Base-by-base conservation (phyloP, 106 monocot genomes). In the Acorus calamus region DNA sequence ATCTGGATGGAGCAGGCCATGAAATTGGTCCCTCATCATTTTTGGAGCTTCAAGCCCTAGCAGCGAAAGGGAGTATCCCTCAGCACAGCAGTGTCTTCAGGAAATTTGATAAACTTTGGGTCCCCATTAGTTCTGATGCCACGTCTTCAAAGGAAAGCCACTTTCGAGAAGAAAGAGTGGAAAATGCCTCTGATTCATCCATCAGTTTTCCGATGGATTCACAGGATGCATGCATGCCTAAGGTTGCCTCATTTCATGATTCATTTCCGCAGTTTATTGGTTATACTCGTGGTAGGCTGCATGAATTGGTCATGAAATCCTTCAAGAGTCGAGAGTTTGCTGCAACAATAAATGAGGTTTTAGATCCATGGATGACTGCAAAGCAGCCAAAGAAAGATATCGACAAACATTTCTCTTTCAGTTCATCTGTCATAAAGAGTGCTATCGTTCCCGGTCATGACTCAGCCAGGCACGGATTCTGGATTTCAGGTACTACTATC, bases 221-320 rank as follows among this genome's bases (percentile, higher is more conserved):
- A 44, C 46, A 72, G 13, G 41, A 49, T 53, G 49, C 47, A 14
- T 14, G 52, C 13, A 9, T 11, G 4, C 59, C 61, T 46, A 44
- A 8, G 52, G 50, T 67, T 64, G 64, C 79, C 62, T 71, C 76
- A 63, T 92, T 99, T 69, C 84, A 88, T 46, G 44, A 41, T 8
- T 64, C 43, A 45, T 74, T 92, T 71, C 98, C 98, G 14, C 98
- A 99, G 59, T 99, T 88, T 65, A 73, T 88, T 68, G 98, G 92
- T 9, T 99, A 86, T 72, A 81, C 70, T 42, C 78, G 81, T 67
- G 98, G 98, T 46, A 99, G 86, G 71, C 71, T 99, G 55, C 92
- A 99, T 78, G 98, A 92, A 64, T 81, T 99, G 56, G 91, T 92
- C 52, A 99, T 99, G 98, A 99, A 83, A 72, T 88, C 85, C 67